Evolutionary conservation across 257 asterid genomes (phyloP), one percentile per base, ranked within the genome.

Genomic region (Ajuga chamaepitys): DNA sequence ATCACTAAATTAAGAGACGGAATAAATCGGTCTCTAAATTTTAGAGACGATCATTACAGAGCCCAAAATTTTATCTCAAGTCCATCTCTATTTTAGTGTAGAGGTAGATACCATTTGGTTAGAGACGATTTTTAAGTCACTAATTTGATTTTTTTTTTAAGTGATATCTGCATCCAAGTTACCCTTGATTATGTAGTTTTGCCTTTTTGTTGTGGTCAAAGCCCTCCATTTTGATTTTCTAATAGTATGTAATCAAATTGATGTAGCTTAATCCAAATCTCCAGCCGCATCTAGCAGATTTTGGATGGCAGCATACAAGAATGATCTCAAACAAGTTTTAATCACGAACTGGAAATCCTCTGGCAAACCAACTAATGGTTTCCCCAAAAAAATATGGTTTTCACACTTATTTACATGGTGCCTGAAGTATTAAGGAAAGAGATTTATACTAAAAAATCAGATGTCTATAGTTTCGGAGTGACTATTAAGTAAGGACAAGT

Each of bases 321-420:
- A 77, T 46, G 86, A 89, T 79, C 91, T 93, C 55, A 78, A 87
- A 76, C 86, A 82, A 79, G 82, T 89, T 65, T 84, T 96, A 17
- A 9, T 59, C 18, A 63, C 48, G 69, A 87, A 78, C 66, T 93
- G 97, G 97, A 86, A 80, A 79, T 81, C 96, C 68, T 82, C 86
- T 50, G 99, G 97, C 62, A 89, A 93, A 80, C 99, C 97, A 55
- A 89, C 97, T 34, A 97, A 97, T 70, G 99, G 99, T 72, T 93
- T 93, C 80, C 97, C 89, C 66, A 93, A 89, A 67, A 73, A 59
- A 87, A 89, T 79, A 89, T 93, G 99, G 99, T 89, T 30, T 97
- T 97, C 70, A 93, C 99, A 0, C 83, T 93, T 69, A 86, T 89
- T 79, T 93, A 93, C 86, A 93, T 93, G 99, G 95, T 97, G 50